These are phyloP conservation scores for Blastomyces gilchristii DNA, from an alignment of 2,329 filamentous ascomycete genomes.

Conservation along the genomic window DNA sequence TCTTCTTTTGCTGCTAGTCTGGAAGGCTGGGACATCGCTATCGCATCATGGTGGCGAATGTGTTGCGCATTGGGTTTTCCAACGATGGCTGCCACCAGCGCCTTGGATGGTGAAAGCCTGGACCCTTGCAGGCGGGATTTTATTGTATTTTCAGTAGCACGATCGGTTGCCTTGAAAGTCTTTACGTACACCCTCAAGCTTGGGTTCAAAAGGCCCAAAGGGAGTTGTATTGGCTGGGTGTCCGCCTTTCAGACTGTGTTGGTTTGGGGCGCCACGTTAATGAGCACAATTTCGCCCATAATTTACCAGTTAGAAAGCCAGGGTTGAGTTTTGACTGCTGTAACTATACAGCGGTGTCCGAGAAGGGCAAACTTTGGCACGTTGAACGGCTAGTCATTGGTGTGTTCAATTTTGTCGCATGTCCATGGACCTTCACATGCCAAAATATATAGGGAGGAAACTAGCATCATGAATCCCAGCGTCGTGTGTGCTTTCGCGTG, in stretches of 20 bases:
- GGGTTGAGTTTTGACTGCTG: background rate
- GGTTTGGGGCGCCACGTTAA: background rate
- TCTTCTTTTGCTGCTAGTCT: background rate
- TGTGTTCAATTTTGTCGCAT: background rate
- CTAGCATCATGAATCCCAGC: background rate
- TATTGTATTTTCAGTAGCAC: background rate
- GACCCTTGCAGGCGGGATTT: background rate
- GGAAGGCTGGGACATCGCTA: no score
- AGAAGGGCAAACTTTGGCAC: background rate
- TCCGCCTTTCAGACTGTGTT: background rate
- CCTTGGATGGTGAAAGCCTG: background rate
- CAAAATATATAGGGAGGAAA: background rate
- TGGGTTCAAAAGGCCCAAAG: background rate
- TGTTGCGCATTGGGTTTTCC: background rate
- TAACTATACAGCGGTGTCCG: background rate
- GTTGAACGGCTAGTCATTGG: background rate
- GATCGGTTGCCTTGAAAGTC: background rate
- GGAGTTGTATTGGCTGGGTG: background rate
- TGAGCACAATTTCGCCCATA: background rate
- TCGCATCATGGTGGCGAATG: background rate
- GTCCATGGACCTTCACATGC: background rate
- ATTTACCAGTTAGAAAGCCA: background rate
- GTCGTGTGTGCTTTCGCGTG: background rate
- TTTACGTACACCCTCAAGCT: background rate
- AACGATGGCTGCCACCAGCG: background rate